These are phyloP conservation scores for Ampelomyces quisqualis DNA, from an alignment of 2,329 filamentous ascomycete species.

Conservation along the genomic window DNA sequence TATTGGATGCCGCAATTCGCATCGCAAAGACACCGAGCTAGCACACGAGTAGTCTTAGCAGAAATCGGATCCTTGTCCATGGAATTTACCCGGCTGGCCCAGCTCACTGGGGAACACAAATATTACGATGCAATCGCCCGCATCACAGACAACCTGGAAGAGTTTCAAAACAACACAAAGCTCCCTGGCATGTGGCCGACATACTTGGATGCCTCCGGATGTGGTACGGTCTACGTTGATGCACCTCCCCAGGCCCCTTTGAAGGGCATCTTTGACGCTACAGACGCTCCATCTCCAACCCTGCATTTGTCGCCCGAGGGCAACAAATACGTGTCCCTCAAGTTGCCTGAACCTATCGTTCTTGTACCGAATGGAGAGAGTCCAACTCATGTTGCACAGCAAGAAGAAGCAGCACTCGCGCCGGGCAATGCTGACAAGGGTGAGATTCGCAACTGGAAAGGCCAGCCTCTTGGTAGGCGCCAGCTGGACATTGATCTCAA, in stretches of 20 bases:
- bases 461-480: conserved; percentile 19
- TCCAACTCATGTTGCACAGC: conserved; percentile 14
- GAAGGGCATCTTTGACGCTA: conserved; percentile 9
- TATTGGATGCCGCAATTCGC: conserved; percentile 52
- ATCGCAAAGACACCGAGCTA: conserved; percentile 44
- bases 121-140: conserved; percentile 53
- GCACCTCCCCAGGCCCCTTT: conserved; percentile 27
- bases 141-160: conserved; percentile 48
- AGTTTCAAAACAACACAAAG: conserved; percentile 48
- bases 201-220: conserved; percentile 47
- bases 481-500: conserved; percentile 26
- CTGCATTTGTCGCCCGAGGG: conserved; percentile 29
- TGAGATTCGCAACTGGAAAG: conserved; percentile 27
- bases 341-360: conserved; percentile 32
- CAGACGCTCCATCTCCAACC: conserved; percentile 13
- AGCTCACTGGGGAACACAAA: conserved; percentile 49
- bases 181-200: conserved; percentile 54
- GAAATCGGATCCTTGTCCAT: conserved; percentile 53
- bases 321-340: conserved; percentile 37
- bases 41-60: conserved; percentile 46
- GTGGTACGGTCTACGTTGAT: conserved; percentile 32
- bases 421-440: conserved; percentile 13
- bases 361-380: conserved; percentile 22
- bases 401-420: conserved; percentile 8
- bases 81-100: conserved; percentile 52